Conservation (phyloP, 768 basidiomycete species). For the Pisolithus orientalis region DNA sequence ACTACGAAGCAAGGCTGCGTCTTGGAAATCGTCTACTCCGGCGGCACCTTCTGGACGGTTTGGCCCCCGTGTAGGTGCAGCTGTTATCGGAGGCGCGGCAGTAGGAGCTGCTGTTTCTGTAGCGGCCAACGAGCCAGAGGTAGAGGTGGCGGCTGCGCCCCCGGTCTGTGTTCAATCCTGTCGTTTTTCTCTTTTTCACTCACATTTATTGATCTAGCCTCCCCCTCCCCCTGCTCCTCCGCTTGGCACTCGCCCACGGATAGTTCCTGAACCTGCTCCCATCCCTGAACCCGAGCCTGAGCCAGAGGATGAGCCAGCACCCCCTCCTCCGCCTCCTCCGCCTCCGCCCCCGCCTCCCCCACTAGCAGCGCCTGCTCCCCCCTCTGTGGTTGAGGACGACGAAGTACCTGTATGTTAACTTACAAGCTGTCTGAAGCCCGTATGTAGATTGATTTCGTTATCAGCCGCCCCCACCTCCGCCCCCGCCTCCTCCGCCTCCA, state of each 20-base stretch:
- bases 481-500: constrained; percentile 40
- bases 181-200: constrained; percentile 2
- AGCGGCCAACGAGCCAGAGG: constrained; percentile 19
- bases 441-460: constrained; percentile 10
- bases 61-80: constrained; percentile 20
- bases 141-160: constrained; percentile 23
- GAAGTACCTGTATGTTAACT: constrained; percentile 6
- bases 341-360: constrained; percentile 31
- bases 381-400: constrained; percentile 18
- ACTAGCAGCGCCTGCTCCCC: constrained; percentile 28
- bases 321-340: constrained; percentile 9
- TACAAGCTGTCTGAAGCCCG: background rate
- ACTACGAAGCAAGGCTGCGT: constrained; percentile 51
- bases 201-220: constrained; percentile 6
- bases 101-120: constrained; percentile 25
- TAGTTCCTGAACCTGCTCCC: too few relatives aligned
- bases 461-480: constrained; percentile 28
- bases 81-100: constrained; percentile 29
- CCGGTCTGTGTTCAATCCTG: constrained; percentile 20
- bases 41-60: constrained; percentile 36
- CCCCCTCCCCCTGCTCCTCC: constrained; percentile 28
- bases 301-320: constrained; percentile 12
- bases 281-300: constrained; percentile 14
- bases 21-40: constrained; percentile 32
- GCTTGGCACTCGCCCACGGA: constrained; percentile 10